Percentiles rank a stretch among this genome's conserved stretches.
These are phyloP conservation scores for Lupinus albus DNA, from an alignment of 306 rosid species.

Conservation along the genomic window DNA sequence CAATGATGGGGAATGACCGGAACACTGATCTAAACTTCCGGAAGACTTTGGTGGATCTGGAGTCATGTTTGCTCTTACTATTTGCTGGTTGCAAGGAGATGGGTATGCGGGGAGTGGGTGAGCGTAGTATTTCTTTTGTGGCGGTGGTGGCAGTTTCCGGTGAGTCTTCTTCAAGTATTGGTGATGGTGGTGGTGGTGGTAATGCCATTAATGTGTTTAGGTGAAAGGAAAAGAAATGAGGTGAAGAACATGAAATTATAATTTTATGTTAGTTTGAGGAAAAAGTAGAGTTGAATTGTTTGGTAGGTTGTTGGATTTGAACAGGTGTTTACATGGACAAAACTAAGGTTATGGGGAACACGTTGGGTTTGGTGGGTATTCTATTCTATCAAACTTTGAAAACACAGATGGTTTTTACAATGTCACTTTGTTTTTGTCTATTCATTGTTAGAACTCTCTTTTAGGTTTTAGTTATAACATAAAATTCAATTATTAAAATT, in stretches of 20 bases:
- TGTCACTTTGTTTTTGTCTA: too few relatives aligned
- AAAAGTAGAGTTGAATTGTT: conserved; percentile 20
- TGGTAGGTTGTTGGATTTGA: conserved; percentile 15
- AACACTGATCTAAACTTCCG: conserved; percentile 54
- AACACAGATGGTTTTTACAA: conserved; percentile 5
- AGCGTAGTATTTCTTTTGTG: background rate
- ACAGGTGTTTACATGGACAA: conserved; percentile 34
- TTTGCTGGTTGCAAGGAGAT: conserved; percentile 72
- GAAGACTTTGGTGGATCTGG: conserved; percentile 48
- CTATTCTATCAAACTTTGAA: conserved; percentile 14
- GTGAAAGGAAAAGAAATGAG: background rate
- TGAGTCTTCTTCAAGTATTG: background rate
- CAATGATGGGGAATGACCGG: conserved; percentile 72
- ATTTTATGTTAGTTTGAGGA: conserved; percentile 2
- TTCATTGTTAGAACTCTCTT: conserved; percentile 15
- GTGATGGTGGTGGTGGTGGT: background rate
- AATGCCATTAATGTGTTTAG: conserved; percentile 27
- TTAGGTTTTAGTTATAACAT: too few relatives aligned
- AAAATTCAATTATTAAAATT: too few relatives aligned
- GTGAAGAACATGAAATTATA: background rate
- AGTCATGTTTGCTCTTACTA: conserved; percentile 37
- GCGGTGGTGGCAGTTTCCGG: background rate
- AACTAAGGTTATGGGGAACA: conserved; percentile 39
- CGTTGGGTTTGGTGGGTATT: conserved; percentile 41
- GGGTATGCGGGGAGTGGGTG: background rate